Percentiles rank a stretch among this genome's conserved stretches.
Conservation (phyloP, 257 asterid species). For the Solanum piurae region DNA sequence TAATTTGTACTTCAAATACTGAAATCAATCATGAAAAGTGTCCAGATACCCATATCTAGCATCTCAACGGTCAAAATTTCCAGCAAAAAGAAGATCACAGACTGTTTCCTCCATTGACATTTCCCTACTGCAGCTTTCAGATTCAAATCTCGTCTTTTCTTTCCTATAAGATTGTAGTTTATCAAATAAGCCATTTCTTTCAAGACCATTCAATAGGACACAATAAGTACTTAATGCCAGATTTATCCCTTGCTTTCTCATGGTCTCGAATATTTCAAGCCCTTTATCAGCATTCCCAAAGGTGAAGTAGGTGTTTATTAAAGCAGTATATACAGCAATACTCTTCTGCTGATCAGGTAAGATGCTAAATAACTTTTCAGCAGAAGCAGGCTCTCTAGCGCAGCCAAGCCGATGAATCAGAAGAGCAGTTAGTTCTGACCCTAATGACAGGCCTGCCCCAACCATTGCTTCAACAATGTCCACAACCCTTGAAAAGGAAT, state of each 20-base stretch:
- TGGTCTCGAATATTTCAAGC: conserved; percentile 40
- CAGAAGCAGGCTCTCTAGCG: conserved; percentile 32
- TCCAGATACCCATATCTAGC: background rate
- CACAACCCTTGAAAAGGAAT: conserved; percentile 38
- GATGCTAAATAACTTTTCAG: conserved; percentile 44
- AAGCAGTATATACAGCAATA: conserved; percentile 59
- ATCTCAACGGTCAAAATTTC: conserved; percentile 12
- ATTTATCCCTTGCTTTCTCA: conserved; percentile 40
- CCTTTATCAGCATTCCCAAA: conserved; percentile 46
- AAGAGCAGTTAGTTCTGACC: conserved; percentile 55
- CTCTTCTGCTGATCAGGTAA: conserved; percentile 58
- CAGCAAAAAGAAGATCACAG: conserved; percentile 62
- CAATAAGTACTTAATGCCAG: conserved; percentile 50
- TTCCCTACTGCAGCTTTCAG: conserved; percentile 11
- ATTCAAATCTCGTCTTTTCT: conserved; percentile 42
- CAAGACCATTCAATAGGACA: conserved; percentile 58
- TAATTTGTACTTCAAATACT: background rate
- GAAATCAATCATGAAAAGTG: background rate
- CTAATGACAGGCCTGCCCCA: conserved; percentile 44
- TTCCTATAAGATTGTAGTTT: conserved; percentile 41
- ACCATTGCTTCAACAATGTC: conserved; percentile 53
- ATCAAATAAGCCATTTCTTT: conserved; percentile 29
- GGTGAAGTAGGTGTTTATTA: conserved; percentile 50
- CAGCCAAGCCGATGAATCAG: conserved; percentile 64
- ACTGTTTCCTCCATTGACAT: conserved; percentile 41